Conservation (phyloP, 164 flowering plant genomes). For the Liquidambar formosana region DNA sequence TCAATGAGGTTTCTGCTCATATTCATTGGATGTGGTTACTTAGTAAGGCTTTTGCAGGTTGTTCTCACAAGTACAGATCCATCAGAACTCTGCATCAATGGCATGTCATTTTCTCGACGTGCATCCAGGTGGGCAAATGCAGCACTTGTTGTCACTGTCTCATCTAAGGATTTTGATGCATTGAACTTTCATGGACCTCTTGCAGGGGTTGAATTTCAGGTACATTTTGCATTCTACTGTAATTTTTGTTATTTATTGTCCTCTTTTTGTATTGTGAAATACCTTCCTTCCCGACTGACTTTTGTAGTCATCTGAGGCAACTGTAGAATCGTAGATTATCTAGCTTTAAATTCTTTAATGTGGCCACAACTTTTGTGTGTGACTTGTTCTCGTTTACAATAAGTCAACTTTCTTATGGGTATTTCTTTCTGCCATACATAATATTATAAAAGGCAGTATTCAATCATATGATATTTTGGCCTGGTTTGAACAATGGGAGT, state of each 20-base stretch:
- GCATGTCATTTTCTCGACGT: slow-evolving; percentile 97
- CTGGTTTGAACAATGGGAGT: not conserved
- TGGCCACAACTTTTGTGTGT: not conserved
- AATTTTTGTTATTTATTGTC: not conserved
- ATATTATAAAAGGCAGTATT: not conserved
- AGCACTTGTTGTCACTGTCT: slow-evolving; percentile 86
- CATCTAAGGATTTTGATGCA: slow-evolving; percentile 67
- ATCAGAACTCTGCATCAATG: slow-evolving; percentile 91
- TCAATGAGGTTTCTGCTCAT: not conserved
- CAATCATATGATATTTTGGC: not conserved
- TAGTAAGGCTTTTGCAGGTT: slow-evolving; percentile 53
- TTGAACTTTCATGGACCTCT: slow-evolving; percentile 72
- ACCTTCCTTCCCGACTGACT: not conserved
- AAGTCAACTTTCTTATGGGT: not conserved
- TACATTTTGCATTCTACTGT: slow-evolving; percentile 18
- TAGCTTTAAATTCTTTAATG: not conserved
- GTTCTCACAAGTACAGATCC: slow-evolving; percentile 95
- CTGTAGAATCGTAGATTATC: too few relatives aligned
- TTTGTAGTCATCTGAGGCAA: not conserved
- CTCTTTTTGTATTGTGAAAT: not conserved
- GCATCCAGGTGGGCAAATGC: slow-evolving; percentile 99
- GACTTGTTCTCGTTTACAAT: not conserved
- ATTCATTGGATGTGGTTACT: not conserved
- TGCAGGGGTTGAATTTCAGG: slow-evolving; percentile 96
- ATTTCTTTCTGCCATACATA: not conserved